Evolutionary conservation across 345 rosid genomes (phyloP).

Genomic region (Cardamine chenopodiifolia): DNA sequence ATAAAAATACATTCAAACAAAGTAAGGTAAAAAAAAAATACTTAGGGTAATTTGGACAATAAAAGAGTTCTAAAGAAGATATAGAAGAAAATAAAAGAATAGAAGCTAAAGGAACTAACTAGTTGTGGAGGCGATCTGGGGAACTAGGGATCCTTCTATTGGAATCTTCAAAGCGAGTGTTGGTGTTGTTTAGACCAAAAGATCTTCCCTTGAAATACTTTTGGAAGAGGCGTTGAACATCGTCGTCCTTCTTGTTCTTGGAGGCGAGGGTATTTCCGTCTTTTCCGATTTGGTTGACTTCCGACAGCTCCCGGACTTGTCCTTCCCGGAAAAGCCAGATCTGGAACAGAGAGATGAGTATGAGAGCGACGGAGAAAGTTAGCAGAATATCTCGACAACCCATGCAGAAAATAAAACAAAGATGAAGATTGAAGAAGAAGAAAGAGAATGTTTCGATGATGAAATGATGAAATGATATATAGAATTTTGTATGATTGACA

Average conservation of each 20-base stretch:
- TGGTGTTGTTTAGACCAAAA: constrained; percentile 35
- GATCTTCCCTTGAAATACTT: constrained; percentile 47
- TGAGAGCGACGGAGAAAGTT: constrained; percentile 34
- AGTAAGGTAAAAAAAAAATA: neutral
- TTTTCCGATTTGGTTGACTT: constrained; percentile 15
- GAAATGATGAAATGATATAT: constrained; percentile 6
- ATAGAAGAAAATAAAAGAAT: constrained; percentile 3
- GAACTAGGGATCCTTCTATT: constrained; percentile 78
- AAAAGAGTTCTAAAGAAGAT: neutral
- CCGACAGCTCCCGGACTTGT: constrained; percentile 30
- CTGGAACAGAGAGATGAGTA: constrained; percentile 37
- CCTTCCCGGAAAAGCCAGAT: constrained; percentile 38
- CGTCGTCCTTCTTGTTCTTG: constrained; percentile 24
- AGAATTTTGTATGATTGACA: constrained; percentile 8
- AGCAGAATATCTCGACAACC: constrained; percentile 38
- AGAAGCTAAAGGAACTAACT: constrained; percentile 35
- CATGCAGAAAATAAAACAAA: neutral
- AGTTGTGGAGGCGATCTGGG: constrained; percentile 91
- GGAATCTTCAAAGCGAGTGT: constrained; percentile 51
- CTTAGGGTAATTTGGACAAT: neutral
- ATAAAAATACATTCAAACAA: neutral
- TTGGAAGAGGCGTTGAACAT: constrained; percentile 40
- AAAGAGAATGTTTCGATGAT: constrained; percentile 11
- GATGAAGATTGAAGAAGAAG: constrained; percentile 2
- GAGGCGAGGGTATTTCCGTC: constrained; percentile 12